Base-by-base conservation (phyloP, 2,329 filamentous ascomycete genomes). In the Fusarium austroafricanum region DNA sequence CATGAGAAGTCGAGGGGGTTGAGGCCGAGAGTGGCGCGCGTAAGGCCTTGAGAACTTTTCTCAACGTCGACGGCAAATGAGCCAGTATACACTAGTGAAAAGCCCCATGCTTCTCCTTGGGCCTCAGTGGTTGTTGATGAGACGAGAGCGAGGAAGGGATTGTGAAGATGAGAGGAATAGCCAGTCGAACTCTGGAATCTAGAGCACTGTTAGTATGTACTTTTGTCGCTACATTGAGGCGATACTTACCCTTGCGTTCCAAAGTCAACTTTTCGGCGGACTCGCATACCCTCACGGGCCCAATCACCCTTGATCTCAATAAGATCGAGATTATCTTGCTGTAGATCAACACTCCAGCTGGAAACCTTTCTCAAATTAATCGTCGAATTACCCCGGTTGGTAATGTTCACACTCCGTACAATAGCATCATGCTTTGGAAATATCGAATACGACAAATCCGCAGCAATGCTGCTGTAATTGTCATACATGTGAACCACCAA, bases 11-110 rank as follows among this genome's bases (percentile, higher is more conserved):
- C 87, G 6, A 83, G 75, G 0, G 87, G 83, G 65, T 90, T 90
- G 39, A 90, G 77, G 6, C 89, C 89, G 2, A 90, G 77, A 17
- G 88, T 75, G 4, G 87, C 86, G 6, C 89, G 85, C 0, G 87
- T 87, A 51, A 87, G 82, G 0, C 88, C 88, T 28, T 89, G 87
- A 0, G 88, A 88, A 60, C 85, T 84, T 53, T 86, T 87, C 71
- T 90, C 88, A 0, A 89, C 83, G 6, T 87, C 83, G 0, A 84
- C 86, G 3, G 83, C 79, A 65, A 90, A 90, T 1, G 87, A 90
- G 4, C 89, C 89, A 0, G 87, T 87, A 74, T 90, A 91, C 14
- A 91, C 80, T 1, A 90, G 80, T 1, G 86, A 89, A 72, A 90
- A 90, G 0, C 87, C 89, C 82, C 87, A 90, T 10, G 86, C 87